Percentiles rank a stretch among this genome's conserved stretches.
phyloP scores from a whole-genome alignment of 2,329 filamentous ascomycete genomes.

The Diplodia intermedia region DNA sequence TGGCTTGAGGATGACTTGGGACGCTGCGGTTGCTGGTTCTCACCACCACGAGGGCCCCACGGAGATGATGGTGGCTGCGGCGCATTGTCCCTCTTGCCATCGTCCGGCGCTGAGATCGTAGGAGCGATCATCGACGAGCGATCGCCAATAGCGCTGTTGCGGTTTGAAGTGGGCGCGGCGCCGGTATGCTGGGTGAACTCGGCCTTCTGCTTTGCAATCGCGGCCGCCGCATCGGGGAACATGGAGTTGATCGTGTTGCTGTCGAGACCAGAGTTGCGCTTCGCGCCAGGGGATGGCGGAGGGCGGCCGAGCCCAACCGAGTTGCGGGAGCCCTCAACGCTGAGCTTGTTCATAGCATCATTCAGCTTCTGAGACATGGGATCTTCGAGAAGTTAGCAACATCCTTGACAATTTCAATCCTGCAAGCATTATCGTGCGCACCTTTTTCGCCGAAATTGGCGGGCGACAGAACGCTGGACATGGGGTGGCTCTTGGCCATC shows the following conservation, averaged over 20 bases:
- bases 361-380: constrained; percentile 95
- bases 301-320: constrained; percentile 76
- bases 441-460: constrained; percentile 94
- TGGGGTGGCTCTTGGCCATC: constrained; percentile 97
- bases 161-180: constrained; percentile 85
- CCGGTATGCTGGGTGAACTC: constrained; percentile 97
- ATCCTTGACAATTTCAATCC: neutral
- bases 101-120: constrained; percentile 73
- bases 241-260: constrained; percentile 94
- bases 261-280: constrained; percentile 94
- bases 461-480: constrained; percentile 93
- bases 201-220: constrained; percentile 98
- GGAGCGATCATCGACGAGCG: constrained; percentile 77
- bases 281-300: constrained; percentile 77
- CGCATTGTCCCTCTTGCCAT: constrained; percentile 67
- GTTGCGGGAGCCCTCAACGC: constrained; percentile 83
- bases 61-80: constrained; percentile 76
- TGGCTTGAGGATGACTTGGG: constrained; percentile 80
- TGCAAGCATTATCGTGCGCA: constrained; percentile 50
- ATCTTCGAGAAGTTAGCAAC: constrained; percentile 63
- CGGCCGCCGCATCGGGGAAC: constrained; percentile 97
- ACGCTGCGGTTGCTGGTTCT: constrained; percentile 63
- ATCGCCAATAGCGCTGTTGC: constrained; percentile 84
- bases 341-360: constrained; percentile 96
- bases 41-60: constrained; percentile 69